Percentiles rank a stretch among this genome's conserved stretches.
Conservation (phyloP, 768 basidiomycete genomes). For the Rhizopogon vinicolor region DNA sequence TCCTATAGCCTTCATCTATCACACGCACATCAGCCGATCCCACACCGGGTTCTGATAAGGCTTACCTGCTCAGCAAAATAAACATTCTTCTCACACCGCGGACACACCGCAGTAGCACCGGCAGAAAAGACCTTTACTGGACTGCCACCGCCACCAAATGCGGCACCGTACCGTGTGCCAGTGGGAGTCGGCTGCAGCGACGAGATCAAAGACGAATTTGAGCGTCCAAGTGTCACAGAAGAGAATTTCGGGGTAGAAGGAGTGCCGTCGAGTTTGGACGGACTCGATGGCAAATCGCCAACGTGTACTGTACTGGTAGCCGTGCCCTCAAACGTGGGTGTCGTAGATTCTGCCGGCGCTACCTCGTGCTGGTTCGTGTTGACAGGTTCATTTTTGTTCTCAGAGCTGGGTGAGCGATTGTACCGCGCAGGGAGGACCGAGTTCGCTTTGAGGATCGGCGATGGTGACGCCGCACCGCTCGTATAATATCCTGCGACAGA, state of each 20-base stretch:
- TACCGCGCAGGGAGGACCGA: conserved; percentile 36
- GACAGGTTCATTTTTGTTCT: conserved; percentile 16
- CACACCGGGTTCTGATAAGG: background rate
- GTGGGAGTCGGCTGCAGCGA: conserved; percentile 44
- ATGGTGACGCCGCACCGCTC: conserved; percentile 11
- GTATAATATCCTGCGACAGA: conserved; percentile 18
- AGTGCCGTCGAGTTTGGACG: conserved; percentile 17
- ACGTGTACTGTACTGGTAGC: too few relatives aligned
- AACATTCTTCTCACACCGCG: conserved; percentile 68
- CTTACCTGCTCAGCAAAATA: conserved; percentile 82
- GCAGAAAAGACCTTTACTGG: conserved; percentile 38
- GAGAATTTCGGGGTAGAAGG: conserved; percentile 5
- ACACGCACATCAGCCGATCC: conserved; percentile 4
- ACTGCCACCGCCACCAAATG: conserved; percentile 39
- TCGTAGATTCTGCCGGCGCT: conserved; percentile 24
- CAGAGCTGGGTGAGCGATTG: conserved; percentile 14
- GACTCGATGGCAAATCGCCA: conserved; percentile 36
- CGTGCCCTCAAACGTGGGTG: too few relatives aligned
- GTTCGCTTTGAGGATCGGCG: conserved; percentile 36
- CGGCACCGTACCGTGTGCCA: conserved; percentile 64
- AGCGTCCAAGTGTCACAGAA: background rate
- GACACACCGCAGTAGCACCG: conserved; percentile 57
- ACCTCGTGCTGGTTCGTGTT: conserved; percentile 11
- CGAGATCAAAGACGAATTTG: background rate
- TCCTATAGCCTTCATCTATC: conserved; percentile 72